Base-by-base conservation (phyloP, 2,329 filamentous ascomycete species). In the Diaporthe australafricana region DNA sequence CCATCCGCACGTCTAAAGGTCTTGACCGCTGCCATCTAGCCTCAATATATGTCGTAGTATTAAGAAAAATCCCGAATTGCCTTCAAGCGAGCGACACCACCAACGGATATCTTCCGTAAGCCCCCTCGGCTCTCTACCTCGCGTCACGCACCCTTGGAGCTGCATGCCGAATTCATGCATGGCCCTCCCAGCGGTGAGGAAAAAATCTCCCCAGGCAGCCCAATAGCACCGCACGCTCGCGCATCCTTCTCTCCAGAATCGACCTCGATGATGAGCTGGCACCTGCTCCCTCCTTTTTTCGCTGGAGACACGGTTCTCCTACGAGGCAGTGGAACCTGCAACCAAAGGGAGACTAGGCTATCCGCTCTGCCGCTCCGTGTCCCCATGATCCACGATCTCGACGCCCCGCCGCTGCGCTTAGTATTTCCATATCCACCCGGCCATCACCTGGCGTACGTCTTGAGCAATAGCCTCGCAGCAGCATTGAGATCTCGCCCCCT, bases 321-420 rank as follows among this genome's bases (percentile, higher is more conserved):
- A 35, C 5, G 57, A 48, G 42, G 27, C 27, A 12, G 57, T 63
- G 57, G 57, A 47, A 35, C 57, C 57, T 32, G 27, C 57, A 16
- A 25, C 17, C 45, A 25, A 63, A 63, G 30, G 11, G 40, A 32
- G 57, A 14, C 42, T 63, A 63, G 57, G 48, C 57, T 63, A 63
- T 63, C 57, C 57, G 57, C 57, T 32, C 42, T 22, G 22, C 57
- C 57, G 57, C 57, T 32, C 42, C 35, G 22, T n/a, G 55, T 60
- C 55, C 35, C 22, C 55, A 63, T 63, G 57, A 63, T 63, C 57
- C 57, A 63, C 57, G 27, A 63, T 63, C 57, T 63, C 40, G 57
- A 45, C 57, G 57, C 57, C 57, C 57, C 57, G 57, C 57, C 57
- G 57, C 42, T n/a, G n/a, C 57, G 57, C 57, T 63, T 63, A n/a